Conservation (phyloP, 2,329 filamentous ascomycete genomes). For the Xylaria sp. region DNA sequence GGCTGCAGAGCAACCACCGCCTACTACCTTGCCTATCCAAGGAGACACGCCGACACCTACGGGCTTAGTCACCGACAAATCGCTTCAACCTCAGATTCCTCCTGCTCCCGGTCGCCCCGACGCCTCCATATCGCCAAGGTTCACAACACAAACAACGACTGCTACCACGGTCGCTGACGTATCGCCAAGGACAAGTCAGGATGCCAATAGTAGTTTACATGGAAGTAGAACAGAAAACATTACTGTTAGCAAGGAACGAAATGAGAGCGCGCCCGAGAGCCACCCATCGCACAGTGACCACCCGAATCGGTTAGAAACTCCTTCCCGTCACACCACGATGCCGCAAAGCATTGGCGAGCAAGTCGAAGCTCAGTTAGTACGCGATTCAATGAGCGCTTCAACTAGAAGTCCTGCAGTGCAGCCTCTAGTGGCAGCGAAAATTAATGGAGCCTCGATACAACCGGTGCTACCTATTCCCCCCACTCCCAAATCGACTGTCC, state of each 20-base stretch:
- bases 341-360: conserved; percentile 40
- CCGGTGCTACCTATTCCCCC: neutral
- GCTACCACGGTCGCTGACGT: conserved; percentile 76
- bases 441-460: conserved; percentile 6
- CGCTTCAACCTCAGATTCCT: conserved; percentile 52
- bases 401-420: conserved; percentile 22
- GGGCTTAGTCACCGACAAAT: conserved; percentile 40
- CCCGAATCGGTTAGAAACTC: conserved; percentile 12
- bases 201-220: conserved; percentile 71
- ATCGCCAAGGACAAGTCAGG: conserved; percentile 80
- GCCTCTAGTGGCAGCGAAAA: neutral
- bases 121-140: conserved; percentile 66
- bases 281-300: conserved; percentile 43
- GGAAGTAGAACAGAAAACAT: conserved; percentile 58
- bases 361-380: conserved; percentile 39
- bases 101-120: conserved; percentile 57
- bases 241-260: conserved; percentile 14
- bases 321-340: conserved; percentile 18
- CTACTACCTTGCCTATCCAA: conserved; percentile 32
- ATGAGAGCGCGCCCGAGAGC: conserved; percentile 20
- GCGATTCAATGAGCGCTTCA: conserved; percentile 32
- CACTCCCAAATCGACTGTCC: neutral
- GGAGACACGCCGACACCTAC: conserved; percentile 30
- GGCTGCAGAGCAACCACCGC: conserved; percentile 11
- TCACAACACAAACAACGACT: conserved; percentile 78